Evolutionary conservation across 1,139 yeast species (phyloP).

Genomic region (Petasospora rhodanensis): DNA sequence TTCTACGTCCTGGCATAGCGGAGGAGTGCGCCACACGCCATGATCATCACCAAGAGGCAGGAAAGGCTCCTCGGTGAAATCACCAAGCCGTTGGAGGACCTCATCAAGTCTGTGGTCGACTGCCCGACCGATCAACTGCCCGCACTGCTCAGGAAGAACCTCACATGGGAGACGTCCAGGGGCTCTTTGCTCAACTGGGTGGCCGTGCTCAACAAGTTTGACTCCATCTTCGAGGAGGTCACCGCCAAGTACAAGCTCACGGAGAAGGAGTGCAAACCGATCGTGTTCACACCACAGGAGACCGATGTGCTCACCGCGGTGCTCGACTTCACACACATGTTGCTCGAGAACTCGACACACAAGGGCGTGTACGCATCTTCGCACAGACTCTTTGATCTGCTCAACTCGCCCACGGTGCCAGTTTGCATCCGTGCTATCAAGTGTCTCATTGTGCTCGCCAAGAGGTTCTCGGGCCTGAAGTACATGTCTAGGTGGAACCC

Average conservation of each 20-base stretch:
- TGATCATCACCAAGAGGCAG: constrained; percentile 26
- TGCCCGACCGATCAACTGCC: constrained; percentile 28
- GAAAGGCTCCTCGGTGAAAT: constrained; percentile 20
- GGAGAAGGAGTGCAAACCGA: constrained; percentile 43
- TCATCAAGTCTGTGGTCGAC: constrained; percentile 32
- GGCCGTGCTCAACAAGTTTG: constrained; percentile 70
- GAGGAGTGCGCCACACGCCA: too few species aligned
- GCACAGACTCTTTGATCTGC: constrained; percentile 55
- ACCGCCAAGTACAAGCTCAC: constrained; percentile 53
- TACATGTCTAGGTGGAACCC: constrained; percentile 41
- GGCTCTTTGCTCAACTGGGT: constrained; percentile 80
- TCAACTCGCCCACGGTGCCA: constrained; percentile 56
- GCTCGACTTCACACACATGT: constrained; percentile 55
- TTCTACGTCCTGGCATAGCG: too few species aligned
- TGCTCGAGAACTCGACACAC: constrained; percentile 68
- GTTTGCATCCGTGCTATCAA: constrained; percentile 61
- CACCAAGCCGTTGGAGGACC: constrained; percentile 17
- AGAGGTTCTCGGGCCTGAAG: constrained; percentile 44
- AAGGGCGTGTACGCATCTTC: constrained; percentile 64
- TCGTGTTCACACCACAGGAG: constrained; percentile 44
- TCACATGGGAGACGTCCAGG: constrained; percentile 59
- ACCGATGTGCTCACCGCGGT: constrained; percentile 44
- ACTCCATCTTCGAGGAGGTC: constrained; percentile 52
- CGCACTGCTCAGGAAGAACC: constrained; percentile 13
- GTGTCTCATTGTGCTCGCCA: constrained; percentile 58